A percentile compares a stretch with the other conserved stretches of the same genome.
phyloP scores from a whole-genome alignment of 352 stramenopile genomes.

The Pythium biforme region DNA sequence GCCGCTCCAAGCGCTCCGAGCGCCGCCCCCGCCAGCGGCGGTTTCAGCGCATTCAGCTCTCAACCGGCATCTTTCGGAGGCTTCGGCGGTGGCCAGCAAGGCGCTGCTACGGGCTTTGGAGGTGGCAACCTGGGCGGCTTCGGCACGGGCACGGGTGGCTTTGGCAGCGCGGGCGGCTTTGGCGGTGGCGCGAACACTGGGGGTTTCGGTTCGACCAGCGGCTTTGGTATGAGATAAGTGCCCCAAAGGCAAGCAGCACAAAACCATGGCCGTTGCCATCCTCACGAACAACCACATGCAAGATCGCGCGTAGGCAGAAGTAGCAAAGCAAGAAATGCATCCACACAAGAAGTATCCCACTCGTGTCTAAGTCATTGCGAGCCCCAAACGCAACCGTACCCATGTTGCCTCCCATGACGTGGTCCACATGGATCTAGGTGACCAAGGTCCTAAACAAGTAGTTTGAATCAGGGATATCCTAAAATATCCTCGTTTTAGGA shows the following conservation, averaged over 20 bases:
- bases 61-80: constrained; percentile 23
- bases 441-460: neutral
- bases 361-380: too few species aligned
- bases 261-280: neutral
- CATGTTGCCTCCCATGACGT: neutral
- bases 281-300: neutral
- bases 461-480: neutral
- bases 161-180: constrained; percentile 27
- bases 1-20: constrained; percentile 19
- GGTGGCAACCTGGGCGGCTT: constrained; percentile 27
- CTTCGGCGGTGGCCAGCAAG: constrained; percentile 16
- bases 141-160: constrained; percentile 25
- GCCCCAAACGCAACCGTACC: neutral
- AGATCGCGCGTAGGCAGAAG: neutral
- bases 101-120: constrained; percentile 9
- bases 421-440: neutral
- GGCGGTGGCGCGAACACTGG: neutral
- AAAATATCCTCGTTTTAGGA: neutral
- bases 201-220: constrained; percentile 7
- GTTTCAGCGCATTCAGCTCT: constrained; percentile 34
- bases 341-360: too few species aligned
- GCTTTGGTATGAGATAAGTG: constrained; percentile 14
- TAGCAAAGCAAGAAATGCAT: neutral
- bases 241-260: neutral
- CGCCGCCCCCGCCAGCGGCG: constrained; percentile 27